Conservation (phyloP, 768 basidiomycete species). For the Boletus coccyginus region DNA sequence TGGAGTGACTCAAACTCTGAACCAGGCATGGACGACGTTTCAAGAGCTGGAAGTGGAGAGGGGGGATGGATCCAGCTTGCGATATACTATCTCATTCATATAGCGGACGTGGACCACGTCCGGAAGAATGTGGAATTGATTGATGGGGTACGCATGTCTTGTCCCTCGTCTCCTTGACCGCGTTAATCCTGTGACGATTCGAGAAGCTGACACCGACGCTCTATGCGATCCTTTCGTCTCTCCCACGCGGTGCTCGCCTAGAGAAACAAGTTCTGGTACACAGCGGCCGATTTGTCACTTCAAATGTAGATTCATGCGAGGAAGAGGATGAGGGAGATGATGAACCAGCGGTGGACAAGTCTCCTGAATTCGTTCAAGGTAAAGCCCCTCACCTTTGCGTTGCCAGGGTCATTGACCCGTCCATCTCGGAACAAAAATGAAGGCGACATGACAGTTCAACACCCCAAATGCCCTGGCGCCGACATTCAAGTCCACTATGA, state of each 20-base stretch:
- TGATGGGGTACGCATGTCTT: slow-evolving; percentile 17
- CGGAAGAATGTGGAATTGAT: slow-evolving; percentile 36
- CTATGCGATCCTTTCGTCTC: slow-evolving; percentile 56
- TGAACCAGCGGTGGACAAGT: slow-evolving; percentile 31
- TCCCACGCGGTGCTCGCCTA: slow-evolving; percentile 69
- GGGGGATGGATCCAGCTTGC: slow-evolving; percentile 57
- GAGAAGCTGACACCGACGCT: slow-evolving; percentile 40
- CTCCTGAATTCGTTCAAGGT: slow-evolving; percentile 45
- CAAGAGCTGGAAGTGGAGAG: slow-evolving; percentile 17
- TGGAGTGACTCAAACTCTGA: slow-evolving; percentile 11
- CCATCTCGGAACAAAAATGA: background rate
- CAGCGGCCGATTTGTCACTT: slow-evolving; percentile 53
- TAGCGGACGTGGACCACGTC: slow-evolving; percentile 38
- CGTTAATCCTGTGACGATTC: background rate
- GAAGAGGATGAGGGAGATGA: slow-evolving; percentile 40
- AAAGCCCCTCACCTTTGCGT: background rate
- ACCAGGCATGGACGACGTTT: slow-evolving; percentile 34
- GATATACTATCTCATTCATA: slow-evolving; percentile 69
- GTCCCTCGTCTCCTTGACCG: background rate
- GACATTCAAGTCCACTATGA: slow-evolving; percentile 42
- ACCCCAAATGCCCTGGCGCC: slow-evolving; percentile 1
- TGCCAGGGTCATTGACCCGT: background rate
- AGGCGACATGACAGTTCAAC: slow-evolving; percentile 15
- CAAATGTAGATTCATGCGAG: slow-evolving; percentile 22
- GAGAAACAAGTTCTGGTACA: slow-evolving; percentile 78